Evolutionary conservation across 1,284 basidiomycete species (phyloP).

Genomic region (Meira nashicola): DNA sequence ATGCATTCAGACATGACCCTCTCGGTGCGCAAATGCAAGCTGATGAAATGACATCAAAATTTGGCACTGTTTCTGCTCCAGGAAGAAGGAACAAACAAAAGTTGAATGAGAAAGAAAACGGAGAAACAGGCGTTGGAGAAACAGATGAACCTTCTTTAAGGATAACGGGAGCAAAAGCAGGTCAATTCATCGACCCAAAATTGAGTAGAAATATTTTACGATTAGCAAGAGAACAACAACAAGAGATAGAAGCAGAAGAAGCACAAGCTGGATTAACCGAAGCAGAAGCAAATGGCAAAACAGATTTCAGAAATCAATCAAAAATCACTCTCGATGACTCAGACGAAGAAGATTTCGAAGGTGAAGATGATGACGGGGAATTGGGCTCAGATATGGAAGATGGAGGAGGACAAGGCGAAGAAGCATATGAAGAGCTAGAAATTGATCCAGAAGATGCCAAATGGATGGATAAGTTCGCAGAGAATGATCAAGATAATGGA

Average conservation of each 20-base stretch:
- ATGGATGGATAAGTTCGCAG: conserved; percentile 32
- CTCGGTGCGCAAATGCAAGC: conserved; percentile 5
- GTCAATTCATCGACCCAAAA: conserved; percentile 57
- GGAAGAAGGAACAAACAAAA: conserved; percentile 7
- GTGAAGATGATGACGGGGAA: conserved; percentile 36
- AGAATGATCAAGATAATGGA: conserved; percentile 16
- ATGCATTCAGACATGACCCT: neutral
- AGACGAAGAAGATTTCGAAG: conserved; percentile 46
- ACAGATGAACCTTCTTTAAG: neutral
- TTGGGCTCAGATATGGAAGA: conserved; percentile 12
- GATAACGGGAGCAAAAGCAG: conserved; percentile 2
- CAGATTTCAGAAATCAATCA: neutral
- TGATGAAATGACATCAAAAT: conserved; percentile 3
- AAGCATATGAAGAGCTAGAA: conserved; percentile 45
- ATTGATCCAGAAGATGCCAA: conserved; percentile 47
- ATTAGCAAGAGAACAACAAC: conserved; percentile 86
- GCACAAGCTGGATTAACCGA: conserved; percentile 18
- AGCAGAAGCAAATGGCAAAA: neutral
- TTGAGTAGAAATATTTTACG: conserved; percentile 85
- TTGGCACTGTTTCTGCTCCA: conserved; percentile 6
- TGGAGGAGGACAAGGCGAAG: conserved; percentile 24
- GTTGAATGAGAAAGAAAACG: neutral
- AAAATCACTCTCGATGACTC: conserved; percentile 5
- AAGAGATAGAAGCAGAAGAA: conserved; percentile 61
- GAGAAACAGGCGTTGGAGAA: neutral